Evolutionary conservation across 2,329 filamentous ascomycete genomes (phyloP).

Genomic region (Trichoderma koningii): DNA sequence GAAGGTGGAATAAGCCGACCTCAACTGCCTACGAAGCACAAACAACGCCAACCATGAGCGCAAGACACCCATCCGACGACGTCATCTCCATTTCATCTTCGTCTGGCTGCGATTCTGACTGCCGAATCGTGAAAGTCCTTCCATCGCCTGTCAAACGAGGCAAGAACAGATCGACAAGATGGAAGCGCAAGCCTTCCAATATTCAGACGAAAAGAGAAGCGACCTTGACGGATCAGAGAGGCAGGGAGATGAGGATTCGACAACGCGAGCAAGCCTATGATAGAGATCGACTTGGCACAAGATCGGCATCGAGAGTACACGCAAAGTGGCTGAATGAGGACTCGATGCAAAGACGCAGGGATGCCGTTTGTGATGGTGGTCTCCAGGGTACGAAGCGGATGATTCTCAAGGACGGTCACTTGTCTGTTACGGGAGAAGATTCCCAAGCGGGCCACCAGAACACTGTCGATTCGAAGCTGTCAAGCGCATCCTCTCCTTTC

Average conservation of each 20-base stretch:
- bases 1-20: no score
- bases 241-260: neutral
- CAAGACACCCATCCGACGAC: neutral
- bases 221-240: neutral
- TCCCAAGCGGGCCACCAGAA: neutral
- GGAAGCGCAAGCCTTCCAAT: neutral
- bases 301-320: neutral
- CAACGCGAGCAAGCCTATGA: neutral
- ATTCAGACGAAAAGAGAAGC: neutral
- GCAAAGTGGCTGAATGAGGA: no score
- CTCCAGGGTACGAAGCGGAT: neutral
- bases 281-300: neutral
- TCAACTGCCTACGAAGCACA: neutral
- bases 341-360: neutral
- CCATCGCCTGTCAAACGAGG: neutral
- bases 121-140: conserved; percentile 11
- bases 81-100: conserved; percentile 8
- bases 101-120: conserved; percentile 11
- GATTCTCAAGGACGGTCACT: neutral
- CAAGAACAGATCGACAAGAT: conserved; percentile 9
- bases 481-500: neutral
- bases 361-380: neutral
- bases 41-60: neutral
- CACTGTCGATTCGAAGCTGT: neutral
- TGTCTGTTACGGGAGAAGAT: neutral